Conservation (phyloP, 2,329 filamentous ascomycete genomes). For the Sporothrix phasma region DNA sequence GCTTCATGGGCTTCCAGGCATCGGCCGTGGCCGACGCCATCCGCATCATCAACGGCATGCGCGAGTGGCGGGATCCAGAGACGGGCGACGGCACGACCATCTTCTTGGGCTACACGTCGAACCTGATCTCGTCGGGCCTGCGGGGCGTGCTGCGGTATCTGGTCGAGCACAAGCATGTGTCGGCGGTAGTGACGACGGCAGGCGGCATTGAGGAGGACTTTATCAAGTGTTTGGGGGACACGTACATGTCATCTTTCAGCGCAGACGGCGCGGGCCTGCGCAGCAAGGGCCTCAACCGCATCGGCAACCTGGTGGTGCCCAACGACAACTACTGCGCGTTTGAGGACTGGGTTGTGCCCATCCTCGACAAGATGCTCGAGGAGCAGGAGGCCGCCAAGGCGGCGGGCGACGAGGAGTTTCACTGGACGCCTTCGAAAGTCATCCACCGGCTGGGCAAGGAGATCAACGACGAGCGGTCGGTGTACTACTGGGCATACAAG, state of each 20-base stretch:
- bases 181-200: conserved; percentile 87
- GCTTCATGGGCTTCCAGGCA: conserved; percentile 67
- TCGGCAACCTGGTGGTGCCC: conserved; percentile 89
- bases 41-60: conserved; percentile 90
- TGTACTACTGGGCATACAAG: conserved; percentile 96
- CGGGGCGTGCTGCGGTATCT: conserved; percentile 87
- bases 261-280: conserved; percentile 69
- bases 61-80: conserved; percentile 71
- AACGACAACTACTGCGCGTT: conserved; percentile 97
- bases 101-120: conserved; percentile 95
- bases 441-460: conserved; percentile 85
- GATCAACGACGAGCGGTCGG: conserved; percentile 83
- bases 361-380: conserved; percentile 85
- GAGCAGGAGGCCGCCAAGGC: conserved; percentile 66
- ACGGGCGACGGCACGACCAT: conserved; percentile 76
- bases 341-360: conserved; percentile 94
- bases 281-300: conserved; percentile 81
- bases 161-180: conserved; percentile 85
- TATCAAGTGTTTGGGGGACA: conserved; percentile 93
- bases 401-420: conserved; percentile 50
- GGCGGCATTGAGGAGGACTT: conserved; percentile 95
- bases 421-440: conserved; percentile 91
- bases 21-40: conserved; percentile 75
- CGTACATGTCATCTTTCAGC: conserved; percentile 82
- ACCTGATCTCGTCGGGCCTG: conserved; percentile 91